phyloP scores from a whole-genome alignment of 345 rosid genomes.

The Salix viminalis region DNA sequence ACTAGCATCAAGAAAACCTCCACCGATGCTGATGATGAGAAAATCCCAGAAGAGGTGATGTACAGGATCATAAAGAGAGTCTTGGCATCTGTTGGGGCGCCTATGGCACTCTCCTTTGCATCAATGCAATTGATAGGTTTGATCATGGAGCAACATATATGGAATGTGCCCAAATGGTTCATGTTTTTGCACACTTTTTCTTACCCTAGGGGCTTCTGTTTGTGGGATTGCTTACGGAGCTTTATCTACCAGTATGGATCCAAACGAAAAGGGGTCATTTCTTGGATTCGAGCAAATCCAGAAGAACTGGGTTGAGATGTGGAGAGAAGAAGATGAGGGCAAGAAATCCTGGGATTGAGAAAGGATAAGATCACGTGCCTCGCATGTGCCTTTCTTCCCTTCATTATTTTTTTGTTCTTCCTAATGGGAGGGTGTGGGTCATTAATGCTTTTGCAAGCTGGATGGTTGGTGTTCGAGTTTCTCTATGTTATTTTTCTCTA shows the following conservation, averaged over 20 bases:
- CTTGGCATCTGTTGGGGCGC: slow-evolving; percentile 44
- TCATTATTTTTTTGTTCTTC: background rate
- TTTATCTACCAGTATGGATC: slow-evolving; percentile 70
- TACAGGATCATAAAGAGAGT: slow-evolving; percentile 31
- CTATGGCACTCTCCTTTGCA: slow-evolving; percentile 40
- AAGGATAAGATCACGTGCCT: background rate
- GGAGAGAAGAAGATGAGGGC: slow-evolving; percentile 52
- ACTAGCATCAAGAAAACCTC: slow-evolving; percentile 6
- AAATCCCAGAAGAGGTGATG: slow-evolving; percentile 48
- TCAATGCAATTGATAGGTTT: slow-evolving; percentile 31
- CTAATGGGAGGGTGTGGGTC: background rate
- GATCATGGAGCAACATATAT: slow-evolving; percentile 38
- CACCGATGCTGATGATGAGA: slow-evolving; percentile 28
- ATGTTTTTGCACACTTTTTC: slow-evolving; percentile 43
- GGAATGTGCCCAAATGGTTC: slow-evolving; percentile 69
- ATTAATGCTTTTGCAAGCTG: no score
- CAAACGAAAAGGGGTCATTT: slow-evolving; percentile 47
- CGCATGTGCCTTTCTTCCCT: background rate
- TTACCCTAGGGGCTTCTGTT: slow-evolving; percentile 58
- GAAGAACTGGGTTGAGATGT: slow-evolving; percentile 74
- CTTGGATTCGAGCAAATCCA: slow-evolving; percentile 66
- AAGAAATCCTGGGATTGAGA: background rate
- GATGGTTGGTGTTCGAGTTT: no score
- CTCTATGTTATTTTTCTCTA: no score
- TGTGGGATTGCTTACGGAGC: slow-evolving; percentile 77